Evolutionary conservation across 177 flowering plant species (phyloP), one percentile per base, ranked within the genome.

Genomic region (Vitis hybrid): DNA sequence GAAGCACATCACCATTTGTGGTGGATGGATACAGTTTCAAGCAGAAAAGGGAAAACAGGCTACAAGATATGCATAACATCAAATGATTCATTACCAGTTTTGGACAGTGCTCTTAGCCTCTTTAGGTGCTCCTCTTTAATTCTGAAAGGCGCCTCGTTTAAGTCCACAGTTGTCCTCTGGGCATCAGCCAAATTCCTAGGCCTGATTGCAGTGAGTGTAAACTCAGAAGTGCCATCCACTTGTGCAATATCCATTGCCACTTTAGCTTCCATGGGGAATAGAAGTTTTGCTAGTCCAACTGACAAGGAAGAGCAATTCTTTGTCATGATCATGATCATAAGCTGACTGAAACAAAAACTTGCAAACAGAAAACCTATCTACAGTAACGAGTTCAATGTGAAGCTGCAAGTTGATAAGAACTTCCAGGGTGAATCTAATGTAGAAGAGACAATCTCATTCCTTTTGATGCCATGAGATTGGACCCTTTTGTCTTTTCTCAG

Each of bases 231-330:
- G 51, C 86, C 90, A 66, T 86, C 95, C 53, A 92, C 89, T 69
- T 92, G 88, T 54, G 97, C 91, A 76, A 92, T 87, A 61, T 90
- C 97, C 97, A 91, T 94, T 55, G 86, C 94, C 63, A 92, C 90
- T 78, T 85, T 78, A 67, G 98, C 98, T 82, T 94, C 97, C 86
- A 74, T 76, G 18, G 98, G 97, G 71, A 92, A 92, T 18, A 94
- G 79, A 53, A 86, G 84, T 71, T 78, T 86, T 72, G 98, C 97
- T 66, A 94, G 74, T 65, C 85, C 90, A 84, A 95, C 98, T 92
- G 86, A 64, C 20, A 50, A 70, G 11, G 70, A 33, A 54, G 18
- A 63, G 19, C 14, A 44, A 69, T 38, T 38, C 47, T 38, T 38
- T 8, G 22, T 31, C 18, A 18, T 69, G 33, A 64, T 14, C 20